phyloP scores from a whole-genome alignment of 2,329 filamentous ascomycete genomes.

The Huntiella bhutanensis region DNA sequence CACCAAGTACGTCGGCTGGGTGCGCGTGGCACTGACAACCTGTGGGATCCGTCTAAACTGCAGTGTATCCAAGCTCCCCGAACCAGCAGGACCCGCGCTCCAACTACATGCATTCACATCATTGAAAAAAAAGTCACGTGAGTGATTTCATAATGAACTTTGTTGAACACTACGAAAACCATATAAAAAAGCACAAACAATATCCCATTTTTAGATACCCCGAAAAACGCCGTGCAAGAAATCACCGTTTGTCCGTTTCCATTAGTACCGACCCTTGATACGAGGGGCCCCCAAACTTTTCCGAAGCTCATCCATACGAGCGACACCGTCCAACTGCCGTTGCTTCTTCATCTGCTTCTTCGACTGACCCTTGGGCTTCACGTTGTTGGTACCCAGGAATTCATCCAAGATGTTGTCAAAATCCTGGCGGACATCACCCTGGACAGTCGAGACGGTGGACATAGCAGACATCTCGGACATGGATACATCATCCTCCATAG shows the following conservation, averaged over 20 bases:
- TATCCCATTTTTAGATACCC: conserved; percentile 5
- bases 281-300: conserved; percentile 60
- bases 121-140: too few species aligned
- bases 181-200: neutral
- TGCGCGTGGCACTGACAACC: too few species aligned
- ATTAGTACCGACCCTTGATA: conserved; percentile 22
- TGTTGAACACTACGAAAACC: neutral
- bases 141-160: too few species aligned
- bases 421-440: conserved; percentile 50
- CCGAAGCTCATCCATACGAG: conserved; percentile 81
- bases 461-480: conserved; percentile 39
- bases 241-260: neutral
- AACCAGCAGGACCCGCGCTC: too few species aligned
- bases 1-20: too few species aligned
- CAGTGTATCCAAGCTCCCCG: too few species aligned
- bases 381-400: conserved; percentile 45
- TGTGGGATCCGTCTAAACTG: too few species aligned
- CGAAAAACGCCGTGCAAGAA: neutral
- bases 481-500: conserved; percentile 27
- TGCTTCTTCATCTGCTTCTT: conserved; percentile 70
- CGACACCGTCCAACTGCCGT: conserved; percentile 60
- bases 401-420: conserved; percentile 88
- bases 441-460: conserved; percentile 46
- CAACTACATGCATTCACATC: too few species aligned
- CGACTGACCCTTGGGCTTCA: conserved; percentile 36